Evolutionary conservation across 371 early-diverging fungal genomes (phyloP).

Genomic region (Apophysomyces sp.): DNA sequence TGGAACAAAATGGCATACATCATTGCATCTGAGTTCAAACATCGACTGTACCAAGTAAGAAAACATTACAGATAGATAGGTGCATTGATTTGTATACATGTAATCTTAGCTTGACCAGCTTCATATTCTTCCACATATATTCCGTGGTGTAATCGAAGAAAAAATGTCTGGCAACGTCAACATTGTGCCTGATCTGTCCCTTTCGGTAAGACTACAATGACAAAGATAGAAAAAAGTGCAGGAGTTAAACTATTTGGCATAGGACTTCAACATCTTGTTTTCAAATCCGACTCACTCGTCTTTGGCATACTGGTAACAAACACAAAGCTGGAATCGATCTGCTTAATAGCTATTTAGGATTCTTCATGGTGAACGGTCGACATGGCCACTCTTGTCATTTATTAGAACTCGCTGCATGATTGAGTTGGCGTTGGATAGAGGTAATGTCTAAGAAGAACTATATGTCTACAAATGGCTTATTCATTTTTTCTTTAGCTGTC

Average conservation of each 20-base stretch:
- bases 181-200: constrained; percentile 52
- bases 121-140: constrained; percentile 54
- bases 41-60: constrained; percentile 60
- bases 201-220: constrained; percentile 39
- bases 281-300: constrained; percentile 73
- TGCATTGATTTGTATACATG: not conserved
- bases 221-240: not conserved
- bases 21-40: constrained; percentile 59
- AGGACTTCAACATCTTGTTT: constrained; percentile 73
- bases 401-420: constrained; percentile 74
- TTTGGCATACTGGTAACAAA: constrained; percentile 64
- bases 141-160: constrained; percentile 59
- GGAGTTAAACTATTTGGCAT: not conserved
- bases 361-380: constrained; percentile 77
- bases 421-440: constrained; percentile 73
- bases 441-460: constrained; percentile 7
- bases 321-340: not conserved
- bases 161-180: constrained; percentile 71
- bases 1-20: constrained; percentile 45
- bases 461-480: not conserved
- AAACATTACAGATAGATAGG: not conserved
- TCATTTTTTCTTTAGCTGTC: constrained; percentile 25
- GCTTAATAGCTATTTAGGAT: constrained; percentile 44
- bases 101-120: constrained; percentile 56
- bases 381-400: constrained; percentile 79